phyloP scores from a whole-genome alignment of 352 stramenopile species.

The Phytophthora cajani region DNA sequence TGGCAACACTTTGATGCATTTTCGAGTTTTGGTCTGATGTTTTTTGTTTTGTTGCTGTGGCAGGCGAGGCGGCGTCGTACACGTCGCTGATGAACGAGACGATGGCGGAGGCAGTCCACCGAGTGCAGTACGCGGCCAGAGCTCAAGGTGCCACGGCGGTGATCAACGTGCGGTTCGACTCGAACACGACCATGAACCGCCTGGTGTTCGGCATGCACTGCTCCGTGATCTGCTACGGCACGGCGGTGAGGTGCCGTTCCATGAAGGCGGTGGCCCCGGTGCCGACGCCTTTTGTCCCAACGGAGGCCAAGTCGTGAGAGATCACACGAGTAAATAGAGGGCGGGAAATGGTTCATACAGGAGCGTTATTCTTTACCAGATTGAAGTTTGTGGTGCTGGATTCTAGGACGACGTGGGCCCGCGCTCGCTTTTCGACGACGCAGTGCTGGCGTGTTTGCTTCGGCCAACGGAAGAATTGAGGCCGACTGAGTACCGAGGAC shows the following conservation, averaged over 20 bases:
- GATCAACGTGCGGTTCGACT: slow-evolving; percentile 84
- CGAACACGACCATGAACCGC: slow-evolving; percentile 88
- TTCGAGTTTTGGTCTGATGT: background rate
- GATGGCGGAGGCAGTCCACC: slow-evolving; percentile 77
- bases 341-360: background rate
- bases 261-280: slow-evolving; percentile 13
- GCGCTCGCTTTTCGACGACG: slow-evolving; percentile 29
- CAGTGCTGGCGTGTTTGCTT: slow-evolving; percentile 32
- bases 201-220: slow-evolving; percentile 86
- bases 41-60: background rate
- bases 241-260: slow-evolving; percentile 68
- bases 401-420: slow-evolving; percentile 5
- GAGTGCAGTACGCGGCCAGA: slow-evolving; percentile 75
- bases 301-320: slow-evolving; percentile 20
- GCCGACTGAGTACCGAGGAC: slow-evolving; percentile 20
- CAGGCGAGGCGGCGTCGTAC: slow-evolving; percentile 77
- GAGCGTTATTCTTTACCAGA: slow-evolving; percentile 9
- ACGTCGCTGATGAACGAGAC: slow-evolving; percentile 87
- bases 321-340: slow-evolving; percentile 22
- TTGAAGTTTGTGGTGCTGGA: slow-evolving; percentile 3
- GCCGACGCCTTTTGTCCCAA: slow-evolving; percentile 17
- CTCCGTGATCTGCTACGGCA: slow-evolving; percentile 83
- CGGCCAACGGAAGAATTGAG: slow-evolving; percentile 22
- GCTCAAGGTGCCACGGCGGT: slow-evolving; percentile 77
- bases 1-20: background rate